Evolutionary conservation across 192 early-diverging fungal genomes (phyloP).

Genomic region (Entomortierella lignicola): DNA sequence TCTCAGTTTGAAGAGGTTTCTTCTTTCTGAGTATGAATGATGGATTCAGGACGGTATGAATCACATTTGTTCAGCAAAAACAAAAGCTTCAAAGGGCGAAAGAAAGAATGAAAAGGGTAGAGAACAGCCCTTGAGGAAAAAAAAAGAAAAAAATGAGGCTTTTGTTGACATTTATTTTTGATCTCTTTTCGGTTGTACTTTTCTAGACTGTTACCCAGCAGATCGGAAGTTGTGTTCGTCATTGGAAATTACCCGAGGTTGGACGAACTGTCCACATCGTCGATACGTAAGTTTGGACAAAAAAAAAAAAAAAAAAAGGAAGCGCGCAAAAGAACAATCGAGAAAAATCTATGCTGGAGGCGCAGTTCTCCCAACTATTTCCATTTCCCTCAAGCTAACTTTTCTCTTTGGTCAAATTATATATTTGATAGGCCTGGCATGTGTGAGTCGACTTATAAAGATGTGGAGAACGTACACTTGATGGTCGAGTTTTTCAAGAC

Average conservation of each 20-base stretch:
- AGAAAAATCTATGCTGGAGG: too few species aligned
- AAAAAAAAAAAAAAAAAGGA: not conserved
- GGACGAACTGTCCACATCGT: slow-evolving; percentile 48
- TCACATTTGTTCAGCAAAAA: too few species aligned
- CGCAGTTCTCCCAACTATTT: too few species aligned
- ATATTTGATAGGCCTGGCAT: slow-evolving; percentile 56
- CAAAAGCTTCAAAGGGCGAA: not conserved
- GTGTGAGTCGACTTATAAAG: slow-evolving; percentile 56
- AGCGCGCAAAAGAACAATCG: too few species aligned
- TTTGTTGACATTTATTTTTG: not conserved
- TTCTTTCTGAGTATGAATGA: too few species aligned
- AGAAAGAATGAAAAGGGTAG: not conserved
- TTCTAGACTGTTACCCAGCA: slow-evolving; percentile 48
- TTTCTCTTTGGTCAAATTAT: too few species aligned
- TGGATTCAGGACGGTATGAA: too few species aligned
- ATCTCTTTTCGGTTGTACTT: not conserved
- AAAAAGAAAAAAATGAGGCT: too few species aligned
- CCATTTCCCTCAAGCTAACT: too few species aligned
- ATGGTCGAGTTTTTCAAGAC: slow-evolving; percentile 63
- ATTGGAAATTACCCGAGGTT: slow-evolving; percentile 51
- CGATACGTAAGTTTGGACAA: slow-evolving; percentile 39
- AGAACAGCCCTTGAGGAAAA: too few species aligned
- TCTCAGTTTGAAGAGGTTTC: too few species aligned
- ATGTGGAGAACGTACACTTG: slow-evolving; percentile 56
- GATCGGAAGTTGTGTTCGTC: slow-evolving; percentile 51